Evolutionary conservation across 176 grass and related monocot genomes (phyloP).

Genomic region (Avena atlantica): DNA sequence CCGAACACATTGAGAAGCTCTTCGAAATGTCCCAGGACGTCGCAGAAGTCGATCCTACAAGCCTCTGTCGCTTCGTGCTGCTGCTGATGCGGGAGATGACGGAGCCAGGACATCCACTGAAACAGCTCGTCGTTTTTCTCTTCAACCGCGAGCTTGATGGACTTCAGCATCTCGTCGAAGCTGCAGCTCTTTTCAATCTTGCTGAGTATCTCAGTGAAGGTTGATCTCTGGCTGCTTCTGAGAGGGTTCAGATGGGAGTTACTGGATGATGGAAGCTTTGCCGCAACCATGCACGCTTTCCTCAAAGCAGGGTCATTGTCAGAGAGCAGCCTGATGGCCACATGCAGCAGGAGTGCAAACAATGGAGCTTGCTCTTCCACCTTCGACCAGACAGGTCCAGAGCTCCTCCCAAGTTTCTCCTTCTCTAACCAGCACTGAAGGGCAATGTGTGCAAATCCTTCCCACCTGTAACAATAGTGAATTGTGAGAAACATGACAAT

Average conservation of each 20-base stretch:
- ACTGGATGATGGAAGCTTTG: slow-evolving; percentile 42
- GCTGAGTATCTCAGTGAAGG: slow-evolving; percentile 57
- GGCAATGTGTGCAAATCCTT: slow-evolving; percentile 81
- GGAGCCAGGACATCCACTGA: slow-evolving; percentile 84
- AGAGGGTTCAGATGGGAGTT: neutral
- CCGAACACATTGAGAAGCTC: slow-evolving; percentile 43
- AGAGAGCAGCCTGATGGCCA: slow-evolving; percentile 69
- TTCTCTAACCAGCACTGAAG: slow-evolving; percentile 74
- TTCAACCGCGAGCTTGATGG: slow-evolving; percentile 38
- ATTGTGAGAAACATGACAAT: slow-evolving; percentile 12
- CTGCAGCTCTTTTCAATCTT: slow-evolving; percentile 41
- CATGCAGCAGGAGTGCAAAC: slow-evolving; percentile 64
- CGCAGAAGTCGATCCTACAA: slow-evolving; percentile 49
- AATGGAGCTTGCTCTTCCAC: slow-evolving; percentile 26
- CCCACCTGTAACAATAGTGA: slow-evolving; percentile 67
- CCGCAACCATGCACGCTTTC: slow-evolving; percentile 72
- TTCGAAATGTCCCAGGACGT: slow-evolving; percentile 42
- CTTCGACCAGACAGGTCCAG: neutral
- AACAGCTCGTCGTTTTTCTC: slow-evolving; percentile 53
- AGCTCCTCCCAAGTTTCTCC: slow-evolving; percentile 37
- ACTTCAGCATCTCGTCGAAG: slow-evolving; percentile 48
- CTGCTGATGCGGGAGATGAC: slow-evolving; percentile 51
- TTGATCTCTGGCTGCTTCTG: slow-evolving; percentile 47
- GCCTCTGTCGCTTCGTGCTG: slow-evolving; percentile 7
- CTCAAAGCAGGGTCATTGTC: slow-evolving; percentile 51